These are phyloP conservation scores for Turritis glabra DNA, from an alignment of 345 rosid species.

Conservation along the genomic window DNA sequence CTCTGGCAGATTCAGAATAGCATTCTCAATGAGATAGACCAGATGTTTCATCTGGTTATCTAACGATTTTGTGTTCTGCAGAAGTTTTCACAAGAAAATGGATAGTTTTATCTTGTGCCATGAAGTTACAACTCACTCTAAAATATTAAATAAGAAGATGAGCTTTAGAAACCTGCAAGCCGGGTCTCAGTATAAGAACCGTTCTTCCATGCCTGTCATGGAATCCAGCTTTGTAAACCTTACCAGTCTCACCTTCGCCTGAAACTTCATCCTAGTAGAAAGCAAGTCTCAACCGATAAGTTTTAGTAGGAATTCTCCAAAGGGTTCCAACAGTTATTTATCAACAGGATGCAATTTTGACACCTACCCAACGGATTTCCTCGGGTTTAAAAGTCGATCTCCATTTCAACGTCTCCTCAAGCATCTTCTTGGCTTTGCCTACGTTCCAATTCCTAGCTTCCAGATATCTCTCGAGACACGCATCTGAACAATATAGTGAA, in stretches of 20 bases:
- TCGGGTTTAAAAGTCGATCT: slow-evolving; percentile 79
- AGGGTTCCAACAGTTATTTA: background rate
- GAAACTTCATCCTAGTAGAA: slow-evolving; percentile 67
- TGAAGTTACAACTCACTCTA: slow-evolving; percentile 2
- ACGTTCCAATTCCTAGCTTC: slow-evolving; percentile 89
- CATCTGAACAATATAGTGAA: slow-evolving; percentile 61
- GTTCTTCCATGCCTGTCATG: slow-evolving; percentile 80
- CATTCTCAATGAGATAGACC: slow-evolving; percentile 91
- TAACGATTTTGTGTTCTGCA: slow-evolving; percentile 75
- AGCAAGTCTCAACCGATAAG: background rate
- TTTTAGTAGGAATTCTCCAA: background rate
- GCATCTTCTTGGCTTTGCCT: slow-evolving; percentile 78
- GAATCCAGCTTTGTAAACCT: slow-evolving; percentile 79
- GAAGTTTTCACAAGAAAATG: background rate
- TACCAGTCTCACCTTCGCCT: slow-evolving; percentile 91
- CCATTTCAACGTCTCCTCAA: slow-evolving; percentile 82
- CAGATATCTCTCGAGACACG: slow-evolving; percentile 81
- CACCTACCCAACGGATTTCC: slow-evolving; percentile 79
- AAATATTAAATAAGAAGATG: background rate
- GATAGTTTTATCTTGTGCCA: background rate
- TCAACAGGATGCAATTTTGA: background rate
- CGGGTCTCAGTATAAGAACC: slow-evolving; percentile 90
- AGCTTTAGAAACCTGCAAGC: slow-evolving; percentile 58
- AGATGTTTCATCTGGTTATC: slow-evolving; percentile 77
- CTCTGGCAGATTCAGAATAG: slow-evolving; percentile 83